phyloP scores from a whole-genome alignment of 768 basidiomycete species.

The Macrolepiota fuliginosa region DNA sequence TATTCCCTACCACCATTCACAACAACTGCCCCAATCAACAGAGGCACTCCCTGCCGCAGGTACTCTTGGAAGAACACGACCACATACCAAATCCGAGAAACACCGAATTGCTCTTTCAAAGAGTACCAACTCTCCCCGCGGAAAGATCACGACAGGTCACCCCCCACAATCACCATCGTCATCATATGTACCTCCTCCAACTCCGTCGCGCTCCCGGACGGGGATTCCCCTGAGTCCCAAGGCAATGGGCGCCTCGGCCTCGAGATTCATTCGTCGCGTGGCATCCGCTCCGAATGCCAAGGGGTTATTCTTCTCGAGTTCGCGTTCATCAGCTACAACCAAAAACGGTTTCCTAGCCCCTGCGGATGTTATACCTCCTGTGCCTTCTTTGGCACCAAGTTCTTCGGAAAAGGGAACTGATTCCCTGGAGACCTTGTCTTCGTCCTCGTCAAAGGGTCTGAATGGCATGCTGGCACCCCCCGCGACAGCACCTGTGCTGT shows the following conservation, averaged over 20 bases:
- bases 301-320: constrained; percentile 69
- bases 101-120: constrained; percentile 28
- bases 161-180: constrained; percentile 44
- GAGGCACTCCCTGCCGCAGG: constrained; percentile 37
- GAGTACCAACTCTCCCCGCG: constrained; percentile 23
- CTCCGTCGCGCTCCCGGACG: constrained; percentile 44
- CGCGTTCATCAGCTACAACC: constrained; percentile 57
- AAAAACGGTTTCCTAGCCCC: constrained; percentile 82
- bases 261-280: constrained; percentile 91
- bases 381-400: constrained; percentile 47
- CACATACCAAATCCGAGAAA: constrained; percentile 46
- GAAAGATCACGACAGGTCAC: constrained; percentile 40
- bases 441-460: constrained; percentile 62
- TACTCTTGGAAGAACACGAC: constrained; percentile 24
- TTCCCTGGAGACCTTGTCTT: constrained; percentile 78
- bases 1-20: constrained; percentile 29
- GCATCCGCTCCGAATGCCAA: constrained; percentile 97
- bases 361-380: constrained; percentile 53
- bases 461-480: constrained; percentile 41
- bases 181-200: constrained; percentile 24
- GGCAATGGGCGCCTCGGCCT: constrained; percentile 69
- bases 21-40: constrained; percentile 31
- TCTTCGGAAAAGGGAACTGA: constrained; percentile 57
- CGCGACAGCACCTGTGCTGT: constrained; percentile 32
- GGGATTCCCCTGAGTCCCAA: constrained; percentile 63